Conservation (phyloP, 2,329 filamentous ascomycete genomes). For the Epichloe brachyelytri region DNA sequence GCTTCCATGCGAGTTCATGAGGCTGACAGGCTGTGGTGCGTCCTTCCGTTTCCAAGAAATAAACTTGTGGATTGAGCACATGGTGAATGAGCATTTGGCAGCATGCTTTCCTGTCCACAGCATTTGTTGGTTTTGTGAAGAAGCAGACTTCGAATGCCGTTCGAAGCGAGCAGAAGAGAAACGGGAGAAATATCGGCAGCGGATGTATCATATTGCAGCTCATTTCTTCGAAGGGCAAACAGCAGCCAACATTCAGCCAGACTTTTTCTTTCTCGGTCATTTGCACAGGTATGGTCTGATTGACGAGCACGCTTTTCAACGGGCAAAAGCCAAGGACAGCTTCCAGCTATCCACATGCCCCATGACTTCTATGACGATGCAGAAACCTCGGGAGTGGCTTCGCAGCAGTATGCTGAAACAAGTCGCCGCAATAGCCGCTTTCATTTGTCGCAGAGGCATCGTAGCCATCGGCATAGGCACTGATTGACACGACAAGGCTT, state of each 20-base stretch:
- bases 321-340: constrained; percentile 11
- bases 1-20: constrained; percentile 34
- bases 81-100: constrained; percentile 22
- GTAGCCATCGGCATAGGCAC: neutral
- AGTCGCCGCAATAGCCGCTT: neutral
- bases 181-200: constrained; percentile 18
- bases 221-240: constrained; percentile 26
- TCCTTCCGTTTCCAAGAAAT: constrained; percentile 26
- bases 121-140: constrained; percentile 39
- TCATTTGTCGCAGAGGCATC: neutral
- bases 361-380: neutral
- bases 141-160: constrained; percentile 16
- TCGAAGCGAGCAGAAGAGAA: constrained; percentile 2
- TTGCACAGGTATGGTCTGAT: constrained; percentile 18
- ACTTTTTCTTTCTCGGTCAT: constrained; percentile 29
- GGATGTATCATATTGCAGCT: constrained; percentile 36
- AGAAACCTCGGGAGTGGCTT: neutral
- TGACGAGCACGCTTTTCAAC: constrained; percentile 10
- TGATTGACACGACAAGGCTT: neutral
- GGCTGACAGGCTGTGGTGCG: constrained; percentile 21
- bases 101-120: constrained; percentile 21
- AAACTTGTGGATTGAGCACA: constrained; percentile 34
- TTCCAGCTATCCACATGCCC: constrained; percentile 15
- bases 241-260: constrained; percentile 20
- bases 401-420: neutral